Evolutionary conservation across 2,329 filamentous ascomycete species (phyloP), one percentile per base, ranked within the genome.

Genomic region (Pyrenochaeta sp.): DNA sequence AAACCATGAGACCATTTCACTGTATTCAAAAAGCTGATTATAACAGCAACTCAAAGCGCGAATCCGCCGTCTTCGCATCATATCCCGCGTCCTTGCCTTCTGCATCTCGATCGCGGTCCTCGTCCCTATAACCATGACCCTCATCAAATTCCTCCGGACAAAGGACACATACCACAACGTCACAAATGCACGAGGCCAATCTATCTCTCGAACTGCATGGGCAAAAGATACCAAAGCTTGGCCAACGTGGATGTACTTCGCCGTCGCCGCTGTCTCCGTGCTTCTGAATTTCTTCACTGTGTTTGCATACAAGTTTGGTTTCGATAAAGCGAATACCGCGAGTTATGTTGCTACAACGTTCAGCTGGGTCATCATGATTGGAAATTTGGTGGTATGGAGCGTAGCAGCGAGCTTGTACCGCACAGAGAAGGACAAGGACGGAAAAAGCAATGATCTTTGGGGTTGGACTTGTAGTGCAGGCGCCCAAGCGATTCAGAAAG

Each of bases 241-340:
- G 75, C 77, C 77, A 3, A 78, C 75, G 3, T 77, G 69, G 57
- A 71, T 76, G 63, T 78, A 79, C 63, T 72, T 76, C 50, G 55
- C 39, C 46, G 61, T 77, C 15, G 68, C 76, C 0, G 54, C 52
- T 15, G 40, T 69, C 1, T 73, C 74, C 0, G 56, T 72, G 12
- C 0, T 77, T 0, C 63, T 78, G 48, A 72, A 79, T 55, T 39
- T 73, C 27, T 42, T 51, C 31, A 74, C 77, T 18, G 29, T 79
- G 14, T 45, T 77, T 12, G 55, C 59, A 2, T 79, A 79, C 54
- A 49, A 45, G 18, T 63, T 52, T 37, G 66, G 73, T 15, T 51
- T 77, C 1, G 52, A 67, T 15, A 48, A 53, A 4, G 76, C 76
- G n/a, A 78, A 79, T 41, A 46, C 53, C 4, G 68, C 64, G 2